Evolutionary conservation across 1,284 basidiomycete species (phyloP).

Genomic region (Heterobasidion annosum): DNA sequence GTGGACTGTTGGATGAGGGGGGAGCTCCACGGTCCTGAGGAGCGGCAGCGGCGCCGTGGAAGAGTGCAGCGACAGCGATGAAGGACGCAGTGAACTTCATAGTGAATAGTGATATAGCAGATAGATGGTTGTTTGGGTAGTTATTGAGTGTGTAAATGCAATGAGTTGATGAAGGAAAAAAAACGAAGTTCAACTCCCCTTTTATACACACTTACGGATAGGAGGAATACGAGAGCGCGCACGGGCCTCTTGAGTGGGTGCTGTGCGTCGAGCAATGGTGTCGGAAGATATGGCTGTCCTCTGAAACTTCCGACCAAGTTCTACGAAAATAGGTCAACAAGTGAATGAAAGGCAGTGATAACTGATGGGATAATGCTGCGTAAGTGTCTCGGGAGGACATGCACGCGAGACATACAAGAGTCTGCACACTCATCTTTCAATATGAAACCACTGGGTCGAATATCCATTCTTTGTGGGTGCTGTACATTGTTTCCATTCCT

Average conservation of each 20-base stretch:
- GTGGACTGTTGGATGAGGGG: too few relatives aligned
- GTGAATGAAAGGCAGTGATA: background rate
- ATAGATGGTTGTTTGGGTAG: background rate
- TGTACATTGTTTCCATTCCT: too few relatives aligned
- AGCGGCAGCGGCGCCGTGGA: background rate
- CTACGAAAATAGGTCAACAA: background rate
- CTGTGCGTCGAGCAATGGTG: slow-evolving; percentile 30
- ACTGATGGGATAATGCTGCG: background rate
- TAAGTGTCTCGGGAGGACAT: background rate
- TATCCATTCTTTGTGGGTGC: too few relatives aligned
- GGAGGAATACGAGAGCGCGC: too few relatives aligned
- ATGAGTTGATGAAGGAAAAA: slow-evolving; percentile 26
- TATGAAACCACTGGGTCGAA: too few relatives aligned
- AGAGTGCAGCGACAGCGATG: background rate
- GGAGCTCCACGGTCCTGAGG: background rate
- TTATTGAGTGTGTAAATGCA: background rate
- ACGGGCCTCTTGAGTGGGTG: background rate
- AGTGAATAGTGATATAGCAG: slow-evolving; percentile 34
- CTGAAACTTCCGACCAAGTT: background rate
- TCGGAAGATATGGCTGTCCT: background rate
- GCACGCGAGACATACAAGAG: background rate
- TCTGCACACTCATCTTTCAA: background rate
- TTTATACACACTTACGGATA: too few relatives aligned
- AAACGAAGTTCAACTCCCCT: background rate
- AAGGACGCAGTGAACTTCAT: background rate